Percentiles rank a stretch among this genome's conserved stretches.
Conservation (phyloP, 2,329 filamentous ascomycete genomes). For the Beauveria rudraprayagi region DNA sequence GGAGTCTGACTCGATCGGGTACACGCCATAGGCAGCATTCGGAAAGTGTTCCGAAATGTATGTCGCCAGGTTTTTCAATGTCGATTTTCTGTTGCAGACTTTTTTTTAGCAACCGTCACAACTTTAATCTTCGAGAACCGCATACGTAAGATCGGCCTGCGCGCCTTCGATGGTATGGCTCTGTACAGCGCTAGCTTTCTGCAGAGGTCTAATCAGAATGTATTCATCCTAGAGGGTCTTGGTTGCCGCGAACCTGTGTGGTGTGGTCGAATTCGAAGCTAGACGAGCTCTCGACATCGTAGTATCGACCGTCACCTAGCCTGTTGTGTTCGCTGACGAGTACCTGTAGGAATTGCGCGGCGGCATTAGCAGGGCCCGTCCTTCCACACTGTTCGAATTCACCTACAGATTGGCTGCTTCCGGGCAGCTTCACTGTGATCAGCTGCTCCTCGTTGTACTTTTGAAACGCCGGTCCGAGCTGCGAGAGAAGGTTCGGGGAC, state of each 20-base stretch:
- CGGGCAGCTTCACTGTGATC: conserved; percentile 79
- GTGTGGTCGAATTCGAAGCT: conserved; percentile 85
- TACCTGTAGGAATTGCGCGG: conserved; percentile 42
- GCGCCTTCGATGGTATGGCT: conserved; percentile 69
- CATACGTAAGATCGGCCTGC: conserved; percentile 74
- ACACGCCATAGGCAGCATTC: conserved; percentile 71
- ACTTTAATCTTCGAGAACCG: neutral
- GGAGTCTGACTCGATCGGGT: conserved; percentile 67
- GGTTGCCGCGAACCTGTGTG: conserved; percentile 50
- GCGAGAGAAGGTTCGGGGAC: conserved; percentile 57
- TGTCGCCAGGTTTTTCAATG: conserved; percentile 64
- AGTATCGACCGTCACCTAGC: conserved; percentile 75
- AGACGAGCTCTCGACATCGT: conserved; percentile 77
- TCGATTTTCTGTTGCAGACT: conserved; percentile 58
- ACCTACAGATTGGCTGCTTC: conserved; percentile 56
- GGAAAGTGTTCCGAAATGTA: conserved; percentile 88
- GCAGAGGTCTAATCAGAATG: conserved; percentile 15
- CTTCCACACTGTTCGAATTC: neutral
- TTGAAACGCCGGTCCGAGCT: conserved; percentile 75
- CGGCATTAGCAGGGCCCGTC: neutral
- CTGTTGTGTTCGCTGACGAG: conserved; percentile 83
- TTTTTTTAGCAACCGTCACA: conserved; percentile 13
- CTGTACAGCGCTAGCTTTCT: conserved; percentile 79
- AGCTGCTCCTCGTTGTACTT: conserved; percentile 97
- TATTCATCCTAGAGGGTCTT: no score